Evolutionary conservation across 495 filamentous ascomycete species (phyloP), one percentile per base, ranked within the genome.

Genomic region (Aspergillus coremiiformis): DNA sequence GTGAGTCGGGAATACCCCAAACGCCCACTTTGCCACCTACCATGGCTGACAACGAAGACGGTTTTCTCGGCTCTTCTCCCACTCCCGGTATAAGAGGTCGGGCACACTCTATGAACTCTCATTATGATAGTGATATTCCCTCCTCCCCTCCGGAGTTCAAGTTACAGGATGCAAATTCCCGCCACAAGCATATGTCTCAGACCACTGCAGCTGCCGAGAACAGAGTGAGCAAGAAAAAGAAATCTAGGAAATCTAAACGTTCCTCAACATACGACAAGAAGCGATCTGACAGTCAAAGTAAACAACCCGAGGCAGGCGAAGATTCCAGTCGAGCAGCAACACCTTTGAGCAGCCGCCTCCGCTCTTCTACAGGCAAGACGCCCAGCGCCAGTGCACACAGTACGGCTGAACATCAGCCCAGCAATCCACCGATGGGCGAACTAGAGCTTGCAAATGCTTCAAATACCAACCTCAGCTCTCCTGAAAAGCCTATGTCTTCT

Each of bases 51-150:
- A 60, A 70, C 58, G 58, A 83, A 61, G 79, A 86, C 64, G 78
- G 81, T 14, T 88, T 81, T 57, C 72, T 92, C 37, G 81, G 80
- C 3, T 94, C 87, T n/a, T 93, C 90, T 8, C 90, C 90, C 1
- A 94, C 89, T 0, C 88, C 89, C 7, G 59, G 72, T 63, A 65
- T 82, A 60, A 69, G 70, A 53, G 65, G 67, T 22, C 65, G 63
- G 48, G 60, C 64, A 19, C 63, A 64, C 6, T 52, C 65, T 15
- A 30, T 62, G 15, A 47, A 54, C 12, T 53, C 56, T 49, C 22
- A 41, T 4, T 44, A 64, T 20, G 55, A 62, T 5, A 35, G 57
- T 15, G 68, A 74, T 43, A 56, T 61, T 32, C 70, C 68, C 20
- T 76, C 73, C 3, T 75, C 72, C 6, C 72, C 73, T 5, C 72